These are phyloP conservation scores for Durio zibethinus DNA, from an alignment of 345 rosid species.

Conservation along the genomic window DNA sequence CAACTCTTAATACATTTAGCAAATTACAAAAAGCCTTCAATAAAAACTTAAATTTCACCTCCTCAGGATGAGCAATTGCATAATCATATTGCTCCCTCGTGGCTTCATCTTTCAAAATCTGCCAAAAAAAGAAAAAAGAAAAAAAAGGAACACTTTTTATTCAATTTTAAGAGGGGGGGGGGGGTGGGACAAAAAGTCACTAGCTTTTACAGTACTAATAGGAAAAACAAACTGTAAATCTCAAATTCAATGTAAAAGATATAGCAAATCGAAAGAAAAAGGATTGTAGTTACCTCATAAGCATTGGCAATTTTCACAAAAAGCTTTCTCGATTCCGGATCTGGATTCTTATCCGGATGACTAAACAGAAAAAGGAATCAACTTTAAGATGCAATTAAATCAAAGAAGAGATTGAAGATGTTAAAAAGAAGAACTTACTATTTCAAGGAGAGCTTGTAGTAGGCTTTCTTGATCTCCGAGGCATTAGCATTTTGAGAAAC, in stretches of 20 bases:
- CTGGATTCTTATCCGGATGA: conserved; percentile 97
- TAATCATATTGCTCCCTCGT: conserved; percentile 92
- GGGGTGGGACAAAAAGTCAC: background rate
- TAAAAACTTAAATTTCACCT: conserved; percentile 43
- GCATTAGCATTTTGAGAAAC: conserved; percentile 83
- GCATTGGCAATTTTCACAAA: conserved; percentile 96
- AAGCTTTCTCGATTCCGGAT: conserved; percentile 84
- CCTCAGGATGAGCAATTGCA: conserved; percentile 92
- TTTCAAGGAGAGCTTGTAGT: conserved; percentile 86
- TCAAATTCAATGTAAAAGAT: background rate
- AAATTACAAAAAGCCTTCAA: background rate
- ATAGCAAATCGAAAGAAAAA: background rate
- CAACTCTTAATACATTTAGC: background rate
- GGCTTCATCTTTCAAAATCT: conserved; percentile 97
- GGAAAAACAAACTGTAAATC: background rate
- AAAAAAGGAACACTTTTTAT: background rate
- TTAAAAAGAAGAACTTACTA: conserved; percentile 46
- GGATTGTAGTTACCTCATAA: conserved; percentile 60
- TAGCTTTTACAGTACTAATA: background rate
- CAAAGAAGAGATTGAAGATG: conserved; percentile 2
- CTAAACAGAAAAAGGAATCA: conserved; percentile 29
- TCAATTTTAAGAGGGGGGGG: too few relatives aligned
- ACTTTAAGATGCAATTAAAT: conserved; percentile 1
- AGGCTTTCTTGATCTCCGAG: conserved; percentile 93
- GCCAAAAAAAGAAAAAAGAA: conserved; percentile 19